phyloP scores from a whole-genome alignment of 495 filamentous ascomycete genomes.

The Bacidia rubella region DNA sequence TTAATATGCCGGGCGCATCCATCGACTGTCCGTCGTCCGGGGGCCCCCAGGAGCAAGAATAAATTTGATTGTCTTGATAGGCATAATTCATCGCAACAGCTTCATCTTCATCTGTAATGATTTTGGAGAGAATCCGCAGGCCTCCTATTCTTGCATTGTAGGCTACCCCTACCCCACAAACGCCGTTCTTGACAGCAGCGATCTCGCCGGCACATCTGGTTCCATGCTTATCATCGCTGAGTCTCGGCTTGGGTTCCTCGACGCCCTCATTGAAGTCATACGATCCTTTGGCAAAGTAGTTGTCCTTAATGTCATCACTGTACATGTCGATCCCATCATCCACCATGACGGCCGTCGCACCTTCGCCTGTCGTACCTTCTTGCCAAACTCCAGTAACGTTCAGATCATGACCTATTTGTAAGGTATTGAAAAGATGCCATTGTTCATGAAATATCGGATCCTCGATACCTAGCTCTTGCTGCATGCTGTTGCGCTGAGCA shows the following conservation, averaged over 20 bases:
- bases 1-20: constrained; percentile 84
- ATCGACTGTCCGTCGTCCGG: constrained; percentile 85
- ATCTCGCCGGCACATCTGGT: constrained; percentile 94
- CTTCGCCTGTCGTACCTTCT: constrained; percentile 82
- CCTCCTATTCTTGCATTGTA: constrained; percentile 83
- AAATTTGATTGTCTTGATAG: constrained; percentile 85
- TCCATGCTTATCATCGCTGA: constrained; percentile 76
- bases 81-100: constrained; percentile 84
- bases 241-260: constrained; percentile 61
- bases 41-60: constrained; percentile 97
- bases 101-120: constrained; percentile 89
- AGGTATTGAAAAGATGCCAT: constrained; percentile 86
- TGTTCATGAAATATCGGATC: constrained; percentile 90
- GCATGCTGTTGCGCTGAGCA: constrained; percentile 45
- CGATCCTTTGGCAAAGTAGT: constrained; percentile 81
- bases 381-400: constrained; percentile 90
- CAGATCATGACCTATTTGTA: constrained; percentile 75
- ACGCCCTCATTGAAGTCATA: constrained; percentile 88
- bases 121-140: constrained; percentile 76
- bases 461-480: constrained; percentile 50
- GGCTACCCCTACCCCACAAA: constrained; percentile 91
- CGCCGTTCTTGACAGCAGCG: constrained; percentile 74
- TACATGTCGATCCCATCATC: constrained; percentile 97
- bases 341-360: constrained; percentile 80
- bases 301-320: constrained; percentile 81